Evolutionary conservation across 2,329 filamentous ascomycete species (phyloP).

Genomic region (Gaeumannomyces tritici): DNA sequence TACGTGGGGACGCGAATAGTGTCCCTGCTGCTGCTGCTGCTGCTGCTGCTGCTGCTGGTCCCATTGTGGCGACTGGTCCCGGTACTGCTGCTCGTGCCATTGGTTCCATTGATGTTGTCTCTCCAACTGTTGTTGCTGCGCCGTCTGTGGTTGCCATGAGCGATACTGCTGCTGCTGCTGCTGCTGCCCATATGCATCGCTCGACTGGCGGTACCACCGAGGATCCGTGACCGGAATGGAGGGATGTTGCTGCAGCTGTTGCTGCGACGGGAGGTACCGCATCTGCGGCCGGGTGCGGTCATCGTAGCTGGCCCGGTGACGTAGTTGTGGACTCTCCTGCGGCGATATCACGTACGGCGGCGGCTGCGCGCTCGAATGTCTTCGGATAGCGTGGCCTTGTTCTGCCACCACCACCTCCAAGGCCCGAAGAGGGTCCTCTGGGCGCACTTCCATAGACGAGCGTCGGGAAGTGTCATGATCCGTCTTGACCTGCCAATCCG

Average conservation of each 20-base stretch:
- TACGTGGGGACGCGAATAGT: conserved; percentile 20
- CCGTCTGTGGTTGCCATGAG: neutral
- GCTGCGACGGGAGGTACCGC: conserved; percentile 2
- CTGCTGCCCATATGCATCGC: conserved; percentile 11
- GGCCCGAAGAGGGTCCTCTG: too few species aligned
- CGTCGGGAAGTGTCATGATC: conserved; percentile 16
- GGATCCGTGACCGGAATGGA: neutral
- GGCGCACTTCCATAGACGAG: conserved; percentile 12
- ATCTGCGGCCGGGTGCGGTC: too few species aligned
- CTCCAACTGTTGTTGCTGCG: neutral
- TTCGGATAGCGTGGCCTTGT: neutral
- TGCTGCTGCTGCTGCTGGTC: conserved; percentile 12
- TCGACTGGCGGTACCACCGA: too few species aligned
- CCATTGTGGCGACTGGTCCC: conserved; percentile 6
- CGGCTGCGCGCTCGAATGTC: conserved; percentile 13
- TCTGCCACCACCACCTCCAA: too few species aligned
- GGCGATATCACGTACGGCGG: neutral
- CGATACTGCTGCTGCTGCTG: neutral
- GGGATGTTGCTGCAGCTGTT: neutral
- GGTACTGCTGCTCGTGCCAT: conserved; percentile 15
- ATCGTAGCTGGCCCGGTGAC: conserved; percentile 24
- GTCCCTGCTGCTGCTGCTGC: conserved; percentile 19
- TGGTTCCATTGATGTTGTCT: neutral
- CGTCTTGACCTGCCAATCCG: conserved; percentile 18
- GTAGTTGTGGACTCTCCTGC: conserved; percentile 14